phyloP scores from a whole-genome alignment of 257 asterid genomes.

The Gentiana straminea region DNA sequence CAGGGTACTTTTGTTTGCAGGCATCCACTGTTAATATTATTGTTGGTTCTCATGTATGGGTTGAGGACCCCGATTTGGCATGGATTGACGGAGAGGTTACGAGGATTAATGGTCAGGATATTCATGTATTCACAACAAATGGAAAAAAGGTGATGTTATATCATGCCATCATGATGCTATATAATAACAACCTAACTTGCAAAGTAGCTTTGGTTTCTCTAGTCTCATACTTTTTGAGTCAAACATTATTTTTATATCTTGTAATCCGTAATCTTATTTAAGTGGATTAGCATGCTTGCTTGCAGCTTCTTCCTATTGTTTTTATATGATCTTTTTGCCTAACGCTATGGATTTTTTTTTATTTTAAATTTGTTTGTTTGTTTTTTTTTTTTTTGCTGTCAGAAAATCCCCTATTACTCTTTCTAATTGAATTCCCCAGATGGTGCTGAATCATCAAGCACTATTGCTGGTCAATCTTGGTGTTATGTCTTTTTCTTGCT shows the following conservation, averaged over 20 bases:
- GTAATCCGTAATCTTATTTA: not conserved
- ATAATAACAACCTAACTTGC: not conserved
- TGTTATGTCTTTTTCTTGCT: no score
- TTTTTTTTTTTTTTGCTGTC: not conserved
- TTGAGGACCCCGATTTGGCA: conserved; percentile 86
- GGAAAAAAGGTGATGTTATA: conserved; percentile 58
- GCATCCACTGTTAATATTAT: conserved; percentile 71
- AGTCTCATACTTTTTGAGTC: not conserved
- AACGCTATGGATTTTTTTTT: not conserved
- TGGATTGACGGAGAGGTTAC: conserved; percentile 93
- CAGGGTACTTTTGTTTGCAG: conserved; percentile 32
- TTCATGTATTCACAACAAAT: conserved; percentile 67
- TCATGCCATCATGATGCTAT: conserved; percentile 10
- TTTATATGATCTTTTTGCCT: not conserved
- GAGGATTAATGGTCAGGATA: conserved; percentile 70
- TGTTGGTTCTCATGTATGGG: conserved; percentile 96
- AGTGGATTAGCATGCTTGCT: not conserved
- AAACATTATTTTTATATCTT: not conserved
- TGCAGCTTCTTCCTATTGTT: not conserved
- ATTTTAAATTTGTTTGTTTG: not conserved
- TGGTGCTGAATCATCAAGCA: no score
- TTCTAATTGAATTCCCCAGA: not conserved
- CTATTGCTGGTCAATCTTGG: no score
- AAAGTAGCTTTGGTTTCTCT: not conserved
- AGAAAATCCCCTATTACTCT: not conserved